phyloP scores from a whole-genome alignment of 2,329 filamentous ascomycete species.

The Clonostachys sp. region DNA sequence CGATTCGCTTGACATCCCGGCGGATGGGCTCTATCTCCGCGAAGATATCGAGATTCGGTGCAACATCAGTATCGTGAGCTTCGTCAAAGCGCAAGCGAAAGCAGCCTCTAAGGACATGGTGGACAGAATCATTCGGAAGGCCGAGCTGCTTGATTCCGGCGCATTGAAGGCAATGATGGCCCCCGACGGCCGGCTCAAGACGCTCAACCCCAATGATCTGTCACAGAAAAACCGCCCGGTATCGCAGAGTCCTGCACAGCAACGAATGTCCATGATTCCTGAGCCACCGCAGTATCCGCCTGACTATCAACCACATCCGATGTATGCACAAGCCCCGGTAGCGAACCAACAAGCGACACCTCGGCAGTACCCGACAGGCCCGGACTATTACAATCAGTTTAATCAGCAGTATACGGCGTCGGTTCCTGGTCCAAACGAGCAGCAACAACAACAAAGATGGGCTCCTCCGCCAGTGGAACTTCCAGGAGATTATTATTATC shows the following conservation, averaged over 20 bases:
- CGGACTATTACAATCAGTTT: too few species aligned
- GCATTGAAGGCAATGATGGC: conserved; percentile 63
- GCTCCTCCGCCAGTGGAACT: too few species aligned
- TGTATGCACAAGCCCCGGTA: too few species aligned
- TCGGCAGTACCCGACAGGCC: too few species aligned
- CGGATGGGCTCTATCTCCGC: conserved; percentile 62
- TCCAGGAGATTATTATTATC: too few species aligned
- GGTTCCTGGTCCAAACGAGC: too few species aligned
- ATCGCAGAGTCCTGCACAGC: conserved; percentile 19
- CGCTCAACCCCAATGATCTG: conserved; percentile 48
- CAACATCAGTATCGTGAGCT: conserved; percentile 60
- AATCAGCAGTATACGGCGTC: too few species aligned
- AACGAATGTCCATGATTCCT: conserved; percentile 16
- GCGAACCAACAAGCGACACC: too few species aligned
- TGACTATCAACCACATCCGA: too few species aligned
- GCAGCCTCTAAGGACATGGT: conserved; percentile 65
- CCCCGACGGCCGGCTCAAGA: conserved; percentile 56
- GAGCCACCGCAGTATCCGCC: too few species aligned
- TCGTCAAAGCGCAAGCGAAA: conserved; percentile 64
- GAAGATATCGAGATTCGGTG: conserved; percentile 69
- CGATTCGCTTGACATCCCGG: conserved; percentile 51
- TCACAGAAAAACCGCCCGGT: conserved; percentile 21
- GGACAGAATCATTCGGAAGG: conserved; percentile 65
- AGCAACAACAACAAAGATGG: too few species aligned
- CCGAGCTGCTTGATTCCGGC: conserved; percentile 63